Base-by-base conservation (phyloP, 805 yeast species). In the Candida awuae region DNA sequence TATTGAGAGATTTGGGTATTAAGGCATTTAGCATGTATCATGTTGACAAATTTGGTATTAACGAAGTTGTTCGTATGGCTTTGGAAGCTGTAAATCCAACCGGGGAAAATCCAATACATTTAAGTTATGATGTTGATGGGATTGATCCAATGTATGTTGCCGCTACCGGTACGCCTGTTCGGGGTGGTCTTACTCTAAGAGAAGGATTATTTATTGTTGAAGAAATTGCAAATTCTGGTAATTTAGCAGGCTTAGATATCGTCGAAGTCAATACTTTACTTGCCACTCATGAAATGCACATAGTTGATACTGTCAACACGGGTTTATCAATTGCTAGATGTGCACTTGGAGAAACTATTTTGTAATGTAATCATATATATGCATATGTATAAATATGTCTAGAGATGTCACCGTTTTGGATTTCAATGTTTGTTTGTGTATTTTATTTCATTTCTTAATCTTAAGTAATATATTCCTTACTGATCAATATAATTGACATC, bases 131-230 rank as follows among this genome's bases (percentile, higher is more conserved):
- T 57, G 97, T 90, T 32, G 98, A 90, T 63, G 97, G 97, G 31
- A 80, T 92, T 42, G 98, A 90, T 62, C 97, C 97, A 34, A 71
- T 77, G 45, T 87, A 69, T 56, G 96, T 92, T 12, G 97, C 96
- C 15, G 95, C 97, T 29, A 90, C 98, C 1, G 98, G 98, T 39
- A 92, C 98, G 1, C 90, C 97, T 31, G 98, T 90, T 13, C 79
- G 95, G 59, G 97, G 97, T 48, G 98, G 98, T 4, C 68, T 90
- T 48, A 80, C 96, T 8, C 71, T 90, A 61, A 76, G 98, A 65
- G 98, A 90, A 64, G 97, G 96, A 35, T 71, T 92, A 58, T 90
- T 82, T 58, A 63, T 90, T 38, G 92, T 88, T 44, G 98, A 90
- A 65, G 92, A 90, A 48, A 68, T 88, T 25, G 96, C 96, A 8